Evolutionary conservation across 192 early-diverging fungal species (phyloP).

Genomic region (Linnemannia hyalina): DNA sequence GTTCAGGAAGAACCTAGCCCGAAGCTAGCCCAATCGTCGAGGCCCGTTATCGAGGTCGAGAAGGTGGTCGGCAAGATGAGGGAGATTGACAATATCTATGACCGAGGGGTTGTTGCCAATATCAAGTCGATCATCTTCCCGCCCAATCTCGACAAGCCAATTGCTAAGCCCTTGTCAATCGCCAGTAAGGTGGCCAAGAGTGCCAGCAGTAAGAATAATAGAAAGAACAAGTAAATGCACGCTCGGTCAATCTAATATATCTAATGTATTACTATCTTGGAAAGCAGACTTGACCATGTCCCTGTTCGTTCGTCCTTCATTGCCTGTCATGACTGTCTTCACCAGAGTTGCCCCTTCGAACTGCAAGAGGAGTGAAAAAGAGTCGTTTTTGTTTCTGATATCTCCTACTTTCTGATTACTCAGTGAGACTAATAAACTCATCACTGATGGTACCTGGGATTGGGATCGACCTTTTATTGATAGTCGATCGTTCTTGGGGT

Average conservation of each 20-base stretch:
- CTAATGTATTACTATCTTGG: too few relatives aligned
- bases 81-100: constrained; percentile 49
- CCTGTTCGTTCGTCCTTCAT: too few relatives aligned
- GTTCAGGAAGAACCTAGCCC: background rate
- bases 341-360: background rate
- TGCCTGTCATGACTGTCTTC: too few relatives aligned
- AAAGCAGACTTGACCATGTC: too few relatives aligned
- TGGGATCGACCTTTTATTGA: too few relatives aligned
- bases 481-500: too few relatives aligned
- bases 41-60: constrained; percentile 4
- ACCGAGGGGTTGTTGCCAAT: constrained; percentile 27
- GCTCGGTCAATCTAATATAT: too few relatives aligned
- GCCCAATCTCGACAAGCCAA: constrained; percentile 12
- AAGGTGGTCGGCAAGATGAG: constrained; percentile 26
- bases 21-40: background rate
- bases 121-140: constrained; percentile 31
- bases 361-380: too few relatives aligned
- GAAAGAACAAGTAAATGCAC: constrained; percentile 7
- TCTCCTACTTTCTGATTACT: too few relatives aligned
- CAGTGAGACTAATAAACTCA: too few relatives aligned
- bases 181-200: background rate
- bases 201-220: constrained; percentile 1
- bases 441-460: too few relatives aligned
- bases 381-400: too few relatives aligned
- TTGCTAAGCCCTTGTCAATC: background rate